These are phyloP conservation scores for Peniophora sp. DNA, from an alignment of 1,284 basidiomycete species.

Conservation along the genomic window DNA sequence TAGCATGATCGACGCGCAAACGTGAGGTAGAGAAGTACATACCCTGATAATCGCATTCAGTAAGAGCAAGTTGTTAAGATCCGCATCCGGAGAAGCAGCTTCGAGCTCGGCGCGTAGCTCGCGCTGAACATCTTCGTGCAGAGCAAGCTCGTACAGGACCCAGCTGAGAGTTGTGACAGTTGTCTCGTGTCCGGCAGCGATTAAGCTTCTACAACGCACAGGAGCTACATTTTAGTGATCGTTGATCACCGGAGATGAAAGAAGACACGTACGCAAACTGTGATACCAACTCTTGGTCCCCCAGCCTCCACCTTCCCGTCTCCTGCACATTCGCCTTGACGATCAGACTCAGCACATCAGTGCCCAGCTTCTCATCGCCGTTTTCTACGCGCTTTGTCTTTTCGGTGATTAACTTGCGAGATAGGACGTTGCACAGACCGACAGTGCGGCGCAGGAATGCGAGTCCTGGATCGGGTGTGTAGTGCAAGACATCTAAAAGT, in stretches of 20 bases:
- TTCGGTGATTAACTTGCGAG: constrained; percentile 26
- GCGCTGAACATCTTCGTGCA: constrained; percentile 27
- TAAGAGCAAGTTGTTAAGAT: constrained; percentile 33
- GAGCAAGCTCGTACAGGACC: constrained; percentile 34
- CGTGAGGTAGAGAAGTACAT: no score
- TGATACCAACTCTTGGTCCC: constrained; percentile 42
- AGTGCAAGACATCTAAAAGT: constrained; percentile 29
- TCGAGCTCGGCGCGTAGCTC: constrained; percentile 33
- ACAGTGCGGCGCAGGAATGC: constrained; percentile 26
- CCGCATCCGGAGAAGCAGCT: constrained; percentile 11
- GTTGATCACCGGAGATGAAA: no score
- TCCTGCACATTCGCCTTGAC: constrained; percentile 47
- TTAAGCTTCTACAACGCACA: constrained; percentile 23
- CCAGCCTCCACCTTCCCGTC: constrained; percentile 33
- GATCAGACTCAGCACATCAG: constrained; percentile 11
- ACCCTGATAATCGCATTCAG: constrained; percentile 46
- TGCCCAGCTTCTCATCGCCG: no score
- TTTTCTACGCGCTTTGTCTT: no score
- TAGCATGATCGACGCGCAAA: no score
- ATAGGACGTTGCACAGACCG: constrained; percentile 29
- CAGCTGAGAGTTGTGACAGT: constrained; percentile 35
- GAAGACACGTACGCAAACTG: constrained; percentile 31
- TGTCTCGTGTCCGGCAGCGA: constrained; percentile 47
- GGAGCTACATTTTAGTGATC: no score
- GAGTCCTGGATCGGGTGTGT: constrained; percentile 28